These are phyloP conservation scores for Aspergillus viridinutans DNA, from an alignment of 2,329 filamentous ascomycete genomes.

Conservation along the genomic window DNA sequence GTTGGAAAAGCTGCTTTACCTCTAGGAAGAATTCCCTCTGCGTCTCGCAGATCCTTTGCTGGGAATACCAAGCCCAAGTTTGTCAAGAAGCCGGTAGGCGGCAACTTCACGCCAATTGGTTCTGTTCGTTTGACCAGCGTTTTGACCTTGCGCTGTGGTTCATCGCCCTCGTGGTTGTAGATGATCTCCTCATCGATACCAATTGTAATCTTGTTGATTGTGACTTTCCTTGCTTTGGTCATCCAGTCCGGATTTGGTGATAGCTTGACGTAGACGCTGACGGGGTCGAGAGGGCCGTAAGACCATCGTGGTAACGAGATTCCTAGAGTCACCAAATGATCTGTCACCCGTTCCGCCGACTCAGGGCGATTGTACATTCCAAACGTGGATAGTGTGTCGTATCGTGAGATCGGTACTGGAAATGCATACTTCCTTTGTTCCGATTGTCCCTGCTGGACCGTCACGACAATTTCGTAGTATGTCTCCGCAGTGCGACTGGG, in stretches of 20 bases:
- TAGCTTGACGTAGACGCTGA: conserved; percentile 92
- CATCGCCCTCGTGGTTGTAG: conserved; percentile 97
- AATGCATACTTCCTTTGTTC: conserved; percentile 89
- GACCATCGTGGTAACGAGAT: conserved; percentile 94
- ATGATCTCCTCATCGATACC: conserved; percentile 96
- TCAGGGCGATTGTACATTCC: conserved; percentile 99
- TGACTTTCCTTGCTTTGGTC: conserved; percentile 83
- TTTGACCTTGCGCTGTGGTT: conserved; percentile 85
- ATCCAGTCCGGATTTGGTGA: conserved; percentile 90
- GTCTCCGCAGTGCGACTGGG: conserved; percentile 94
- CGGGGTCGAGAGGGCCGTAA: conserved; percentile 90
- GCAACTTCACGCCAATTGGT: conserved; percentile 74
- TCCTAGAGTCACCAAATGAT: conserved; percentile 85
- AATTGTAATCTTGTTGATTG: conserved; percentile 89
- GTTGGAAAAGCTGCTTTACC: conserved; percentile 83
- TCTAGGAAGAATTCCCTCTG: conserved; percentile 79
- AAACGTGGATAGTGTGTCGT: conserved; percentile 96
- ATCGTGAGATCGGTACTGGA: conserved; percentile 83
- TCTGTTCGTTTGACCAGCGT: conserved; percentile 81
- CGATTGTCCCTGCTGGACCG: conserved; percentile 82
- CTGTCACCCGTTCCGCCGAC: conserved; percentile 75
- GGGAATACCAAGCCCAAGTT: conserved; percentile 90
- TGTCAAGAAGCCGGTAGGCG: conserved; percentile 87
- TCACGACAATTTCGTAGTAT: conserved; percentile 93
- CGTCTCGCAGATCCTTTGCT: conserved; percentile 78